A percentile compares a stretch with the other conserved stretches of the same genome.
These are phyloP conservation scores for Agrocybe chaxingu DNA, from an alignment of 768 basidiomycete species.

Conservation along the genomic window DNA sequence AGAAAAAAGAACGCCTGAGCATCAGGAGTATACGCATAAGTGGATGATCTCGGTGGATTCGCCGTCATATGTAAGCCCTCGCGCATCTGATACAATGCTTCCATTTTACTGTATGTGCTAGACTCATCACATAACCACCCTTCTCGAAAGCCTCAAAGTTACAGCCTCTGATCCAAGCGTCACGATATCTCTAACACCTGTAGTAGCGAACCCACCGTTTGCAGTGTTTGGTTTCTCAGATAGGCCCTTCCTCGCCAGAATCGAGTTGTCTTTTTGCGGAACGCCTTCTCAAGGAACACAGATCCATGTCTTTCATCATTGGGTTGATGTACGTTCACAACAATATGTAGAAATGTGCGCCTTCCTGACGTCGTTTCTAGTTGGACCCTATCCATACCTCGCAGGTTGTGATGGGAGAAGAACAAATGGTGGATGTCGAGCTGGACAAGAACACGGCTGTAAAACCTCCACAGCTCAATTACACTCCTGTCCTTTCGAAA, in stretches of 20 bases:
- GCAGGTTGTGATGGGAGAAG: constrained; percentile 37
- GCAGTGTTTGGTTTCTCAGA: constrained; percentile 38
- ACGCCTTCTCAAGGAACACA: constrained; percentile 22
- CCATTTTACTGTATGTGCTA: constrained; percentile 14
- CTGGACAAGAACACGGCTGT: constrained; percentile 45
- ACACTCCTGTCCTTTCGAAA: constrained; percentile 29
- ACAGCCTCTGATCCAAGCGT: constrained; percentile 20
- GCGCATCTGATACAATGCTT: neutral
- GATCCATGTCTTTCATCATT: constrained; percentile 43
- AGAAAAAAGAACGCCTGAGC: constrained; percentile 27
- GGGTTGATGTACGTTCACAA: constrained; percentile 44
- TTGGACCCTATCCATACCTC: constrained; percentile 35
- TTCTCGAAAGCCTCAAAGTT: constrained; percentile 38
- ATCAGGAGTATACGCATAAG: constrained; percentile 36
- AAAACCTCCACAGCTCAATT: constrained; percentile 28
- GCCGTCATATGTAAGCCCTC: constrained; percentile 41
- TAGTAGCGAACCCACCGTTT: constrained; percentile 38
- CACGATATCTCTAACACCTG: constrained; percentile 12
- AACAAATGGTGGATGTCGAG: constrained; percentile 52
- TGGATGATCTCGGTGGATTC: constrained; percentile 57
- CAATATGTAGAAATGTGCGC: neutral
- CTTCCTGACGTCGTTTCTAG: constrained; percentile 20
- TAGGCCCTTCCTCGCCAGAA: constrained; percentile 42
- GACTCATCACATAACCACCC: constrained; percentile 43
- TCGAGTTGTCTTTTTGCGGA: constrained; percentile 43